Conservation (phyloP, 805 yeast species). For the Starmerella potacharoeniae region DNA sequence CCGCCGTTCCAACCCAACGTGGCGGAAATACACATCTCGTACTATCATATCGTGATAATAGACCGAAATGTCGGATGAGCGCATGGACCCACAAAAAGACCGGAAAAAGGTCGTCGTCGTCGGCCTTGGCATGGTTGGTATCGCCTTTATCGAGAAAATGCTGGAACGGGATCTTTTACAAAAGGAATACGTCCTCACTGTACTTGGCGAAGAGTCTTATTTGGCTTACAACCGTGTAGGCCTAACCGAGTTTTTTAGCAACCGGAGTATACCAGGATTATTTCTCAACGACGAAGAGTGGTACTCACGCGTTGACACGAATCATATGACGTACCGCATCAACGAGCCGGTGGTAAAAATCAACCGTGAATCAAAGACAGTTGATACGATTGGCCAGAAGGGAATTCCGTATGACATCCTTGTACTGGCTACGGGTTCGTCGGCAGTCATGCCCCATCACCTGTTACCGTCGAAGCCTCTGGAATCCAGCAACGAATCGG, state of each 20-base stretch:
- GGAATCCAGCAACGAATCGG: no score
- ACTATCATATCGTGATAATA: no score
- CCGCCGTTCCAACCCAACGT: no score
- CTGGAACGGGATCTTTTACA: slow-evolving; percentile 26
- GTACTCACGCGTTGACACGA: slow-evolving; percentile 15
- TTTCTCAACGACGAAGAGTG: slow-evolving; percentile 16
- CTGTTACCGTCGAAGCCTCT: slow-evolving; percentile 10
- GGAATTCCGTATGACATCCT: slow-evolving; percentile 25
- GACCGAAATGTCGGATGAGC: no score
- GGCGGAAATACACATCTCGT: no score
- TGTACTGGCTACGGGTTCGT: slow-evolving; percentile 30
- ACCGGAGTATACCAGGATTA: slow-evolving; percentile 10
- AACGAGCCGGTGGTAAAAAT: slow-evolving; percentile 14
- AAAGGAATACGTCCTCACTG: slow-evolving; percentile 24
- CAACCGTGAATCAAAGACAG: slow-evolving; percentile 9
- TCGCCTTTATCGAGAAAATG: slow-evolving; percentile 30
- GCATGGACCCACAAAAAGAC: neutral
- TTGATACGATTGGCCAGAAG: slow-evolving; percentile 9
- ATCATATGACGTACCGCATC: slow-evolving; percentile 17
- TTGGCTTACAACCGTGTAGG: slow-evolving; percentile 33
- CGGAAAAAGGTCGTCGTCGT: slow-evolving; percentile 27
- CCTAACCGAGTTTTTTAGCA: slow-evolving; percentile 17
- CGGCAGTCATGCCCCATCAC: slow-evolving; percentile 26
- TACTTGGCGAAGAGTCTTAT: slow-evolving; percentile 32
- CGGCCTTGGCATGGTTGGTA: slow-evolving; percentile 33